Conservation (phyloP, 345 rosid species). For the Gossypium anomalum region DNA sequence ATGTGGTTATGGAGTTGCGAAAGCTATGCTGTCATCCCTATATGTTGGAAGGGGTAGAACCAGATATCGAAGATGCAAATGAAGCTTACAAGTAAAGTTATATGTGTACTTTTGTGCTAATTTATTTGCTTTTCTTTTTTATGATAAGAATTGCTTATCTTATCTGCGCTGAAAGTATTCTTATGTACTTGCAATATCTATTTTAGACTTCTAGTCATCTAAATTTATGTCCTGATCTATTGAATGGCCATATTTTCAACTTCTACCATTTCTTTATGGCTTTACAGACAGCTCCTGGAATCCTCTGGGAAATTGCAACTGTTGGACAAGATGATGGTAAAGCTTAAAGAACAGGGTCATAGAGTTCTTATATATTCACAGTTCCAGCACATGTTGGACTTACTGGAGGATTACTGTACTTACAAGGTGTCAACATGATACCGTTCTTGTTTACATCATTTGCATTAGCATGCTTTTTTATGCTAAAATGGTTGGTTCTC, state of each 20-base stretch:
- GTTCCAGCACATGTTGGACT: conserved; percentile 96
- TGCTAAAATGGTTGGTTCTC: conserved; percentile 9
- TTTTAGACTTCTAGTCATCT: not conserved
- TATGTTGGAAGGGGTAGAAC: conserved; percentile 96
- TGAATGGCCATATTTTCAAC: conserved; percentile 7
- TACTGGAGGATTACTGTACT: conserved; percentile 88
- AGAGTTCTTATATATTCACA: conserved; percentile 97
- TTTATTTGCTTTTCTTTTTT: not conserved
- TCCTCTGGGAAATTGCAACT: conserved; percentile 90
- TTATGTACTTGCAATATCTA: not conserved
- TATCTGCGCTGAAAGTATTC: not conserved
- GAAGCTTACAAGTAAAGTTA: conserved; percentile 71
- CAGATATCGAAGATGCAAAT: conserved; percentile 50
- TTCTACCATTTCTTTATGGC: conserved; percentile 12
- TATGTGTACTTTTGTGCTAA: not conserved
- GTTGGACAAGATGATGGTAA: conserved; percentile 96
- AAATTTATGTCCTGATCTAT: not conserved
- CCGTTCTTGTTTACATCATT: not conserved
- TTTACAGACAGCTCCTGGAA: conserved; percentile 70
- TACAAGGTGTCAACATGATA: conserved; percentile 48
- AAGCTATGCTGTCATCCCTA: conserved; percentile 99
- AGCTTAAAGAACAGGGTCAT: conserved; percentile 92
- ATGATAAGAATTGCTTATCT: not conserved
- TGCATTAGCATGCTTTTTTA: conserved; percentile 10
- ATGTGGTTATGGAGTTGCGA: conserved; percentile 98